These are phyloP conservation scores for Microsporum ferrugineum DNA, from an alignment of 2,329 filamentous ascomycete genomes.

Conservation along the genomic window DNA sequence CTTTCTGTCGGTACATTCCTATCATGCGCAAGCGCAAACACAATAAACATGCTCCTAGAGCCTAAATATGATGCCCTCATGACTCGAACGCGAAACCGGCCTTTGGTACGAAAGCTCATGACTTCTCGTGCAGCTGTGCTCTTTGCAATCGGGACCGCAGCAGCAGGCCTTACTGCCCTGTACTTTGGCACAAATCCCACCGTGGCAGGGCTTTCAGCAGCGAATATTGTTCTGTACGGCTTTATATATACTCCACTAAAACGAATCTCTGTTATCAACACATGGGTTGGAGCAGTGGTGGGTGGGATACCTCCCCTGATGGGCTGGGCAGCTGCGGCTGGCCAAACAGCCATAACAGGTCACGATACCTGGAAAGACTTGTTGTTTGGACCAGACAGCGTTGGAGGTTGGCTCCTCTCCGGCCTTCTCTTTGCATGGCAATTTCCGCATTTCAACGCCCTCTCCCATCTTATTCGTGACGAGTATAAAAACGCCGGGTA, in stretches of 20 bases:
- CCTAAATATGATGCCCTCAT: conserved; percentile 81
- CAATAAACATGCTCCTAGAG: conserved; percentile 96
- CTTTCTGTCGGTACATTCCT: conserved; percentile 80
- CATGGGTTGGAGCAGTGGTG: conserved; percentile 87
- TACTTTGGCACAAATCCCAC: conserved; percentile 92
- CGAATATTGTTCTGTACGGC: conserved; percentile 83
- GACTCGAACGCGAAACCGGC: conserved; percentile 82
- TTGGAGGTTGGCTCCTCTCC: conserved; percentile 82
- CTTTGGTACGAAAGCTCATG: conserved; percentile 72
- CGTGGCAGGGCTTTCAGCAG: conserved; percentile 68
- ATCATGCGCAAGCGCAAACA: conserved; percentile 82
- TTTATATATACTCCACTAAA: conserved; percentile 90
- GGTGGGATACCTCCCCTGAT: conserved; percentile 91
- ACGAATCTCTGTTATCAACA: conserved; percentile 73
- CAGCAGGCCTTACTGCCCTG: conserved; percentile 57
- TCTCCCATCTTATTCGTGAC: conserved; percentile 77
- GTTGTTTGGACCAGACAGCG: conserved; percentile 54
- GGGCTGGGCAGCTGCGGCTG: conserved; percentile 94
- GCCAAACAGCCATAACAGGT: conserved; percentile 62
- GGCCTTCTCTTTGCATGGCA: conserved; percentile 87
- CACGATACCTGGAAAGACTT: conserved; percentile 68
- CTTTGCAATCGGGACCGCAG: conserved; percentile 66
- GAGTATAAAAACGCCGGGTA: conserved; percentile 68
- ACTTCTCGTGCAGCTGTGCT: conserved; percentile 57
- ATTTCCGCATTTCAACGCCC: conserved; percentile 93